Percentiles rank a stretch among this genome's conserved stretches.
phyloP scores from a whole-genome alignment of 768 basidiomycete species.

The Calocybe gangraenosa region DNA sequence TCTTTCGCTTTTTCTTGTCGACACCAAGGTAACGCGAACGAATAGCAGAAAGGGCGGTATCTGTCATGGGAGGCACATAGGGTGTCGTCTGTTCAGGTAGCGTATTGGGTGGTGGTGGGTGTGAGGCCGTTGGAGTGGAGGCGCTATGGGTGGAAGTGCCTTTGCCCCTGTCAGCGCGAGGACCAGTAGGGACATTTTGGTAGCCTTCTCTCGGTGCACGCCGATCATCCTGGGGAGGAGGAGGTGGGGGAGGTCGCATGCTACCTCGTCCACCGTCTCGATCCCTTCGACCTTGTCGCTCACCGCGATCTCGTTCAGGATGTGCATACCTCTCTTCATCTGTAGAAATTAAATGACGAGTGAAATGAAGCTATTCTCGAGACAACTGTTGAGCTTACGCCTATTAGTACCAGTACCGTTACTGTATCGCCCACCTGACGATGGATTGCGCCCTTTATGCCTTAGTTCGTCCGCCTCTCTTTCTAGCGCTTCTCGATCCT shows the following conservation, averaged over 20 bases:
- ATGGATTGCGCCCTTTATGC: constrained; percentile 42
- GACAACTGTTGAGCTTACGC: constrained; percentile 26
- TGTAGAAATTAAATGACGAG: too few species aligned
- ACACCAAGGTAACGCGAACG: constrained; percentile 94
- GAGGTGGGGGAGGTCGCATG: constrained; percentile 34
- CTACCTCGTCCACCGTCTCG: constrained; percentile 38
- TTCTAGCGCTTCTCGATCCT: constrained; percentile 72
- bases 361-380: too few species aligned
- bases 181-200: constrained; percentile 78
- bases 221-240: constrained; percentile 25
- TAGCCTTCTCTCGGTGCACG: constrained; percentile 39
- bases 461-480: constrained; percentile 66
- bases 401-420: constrained; percentile 24
- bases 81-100: constrained; percentile 30
- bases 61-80: constrained; percentile 67
- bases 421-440: constrained; percentile 35
- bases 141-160: constrained; percentile 29
- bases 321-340: constrained; percentile 53
- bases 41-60: constrained; percentile 75
- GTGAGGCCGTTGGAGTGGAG: constrained; percentile 52
- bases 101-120: constrained; percentile 31
- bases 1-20: constrained; percentile 90
- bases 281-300: constrained; percentile 37
- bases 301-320: constrained; percentile 44
- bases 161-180: constrained; percentile 70